These are phyloP conservation scores for Picochlorum sp. DNA, from an alignment of 139 green algal genomes.

Conservation along the genomic window DNA sequence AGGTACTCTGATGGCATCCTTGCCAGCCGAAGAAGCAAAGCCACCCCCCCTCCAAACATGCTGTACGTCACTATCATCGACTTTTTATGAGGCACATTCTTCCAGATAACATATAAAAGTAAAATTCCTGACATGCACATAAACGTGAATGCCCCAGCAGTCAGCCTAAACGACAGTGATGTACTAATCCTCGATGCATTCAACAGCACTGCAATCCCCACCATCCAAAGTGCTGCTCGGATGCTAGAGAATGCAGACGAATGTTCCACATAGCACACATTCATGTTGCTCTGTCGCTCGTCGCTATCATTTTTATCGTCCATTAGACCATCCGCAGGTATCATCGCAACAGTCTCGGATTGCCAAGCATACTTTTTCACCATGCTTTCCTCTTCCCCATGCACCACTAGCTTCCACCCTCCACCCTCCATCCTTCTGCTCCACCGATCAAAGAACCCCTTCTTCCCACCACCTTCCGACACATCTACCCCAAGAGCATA, in stretches of 20 bases:
- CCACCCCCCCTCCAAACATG: conserved; percentile 25
- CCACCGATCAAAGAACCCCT: neutral
- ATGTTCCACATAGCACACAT: neutral
- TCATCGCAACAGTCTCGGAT: too few relatives aligned
- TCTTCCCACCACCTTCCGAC: too few relatives aligned
- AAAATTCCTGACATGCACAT: conserved; percentile 28
- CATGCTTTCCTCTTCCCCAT: neutral
- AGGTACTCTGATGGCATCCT: conserved; percentile 32
- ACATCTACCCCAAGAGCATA: too few relatives aligned
- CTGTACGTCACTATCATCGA: conserved; percentile 11
- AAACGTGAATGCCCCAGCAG: conserved; percentile 27
- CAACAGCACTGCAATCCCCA: conserved; percentile 13
- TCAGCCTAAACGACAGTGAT: conserved; percentile 26
- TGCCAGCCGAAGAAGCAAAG: conserved; percentile 14
- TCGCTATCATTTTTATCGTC: too few relatives aligned
- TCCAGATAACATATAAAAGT: conserved; percentile 32
- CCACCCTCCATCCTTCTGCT: neutral
- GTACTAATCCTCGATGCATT: neutral
- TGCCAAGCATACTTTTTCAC: too few relatives aligned
- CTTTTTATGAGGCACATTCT: conserved; percentile 28
- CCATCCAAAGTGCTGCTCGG: neutral
- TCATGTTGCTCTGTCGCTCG: too few relatives aligned
- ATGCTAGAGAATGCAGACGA: neutral
- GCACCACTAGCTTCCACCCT: neutral
- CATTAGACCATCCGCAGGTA: too few relatives aligned